Percentiles rank a stretch among this genome's conserved stretches.
phyloP scores from a whole-genome alignment of 2,329 filamentous ascomycete species.

The Macrophomina pseudophaseolina region DNA sequence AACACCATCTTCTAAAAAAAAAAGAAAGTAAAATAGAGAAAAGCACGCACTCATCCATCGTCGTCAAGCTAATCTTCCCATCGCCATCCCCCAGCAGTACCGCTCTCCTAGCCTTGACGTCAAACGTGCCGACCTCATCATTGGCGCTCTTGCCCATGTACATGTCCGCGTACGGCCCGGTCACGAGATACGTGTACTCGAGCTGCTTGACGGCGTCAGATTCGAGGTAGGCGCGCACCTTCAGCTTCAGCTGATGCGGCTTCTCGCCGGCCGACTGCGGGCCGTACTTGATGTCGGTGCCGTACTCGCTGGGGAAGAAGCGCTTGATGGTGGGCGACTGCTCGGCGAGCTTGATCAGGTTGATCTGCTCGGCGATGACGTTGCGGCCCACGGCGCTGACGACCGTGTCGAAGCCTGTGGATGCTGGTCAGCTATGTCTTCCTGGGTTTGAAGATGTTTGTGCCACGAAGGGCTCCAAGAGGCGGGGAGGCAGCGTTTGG shows the following conservation, averaged over 20 bases:
- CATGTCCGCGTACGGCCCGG: constrained; percentile 71
- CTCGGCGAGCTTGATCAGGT: constrained; percentile 66
- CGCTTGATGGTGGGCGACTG: constrained; percentile 59
- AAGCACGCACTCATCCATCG: constrained; percentile 69
- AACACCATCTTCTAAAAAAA: rapidly evolving
- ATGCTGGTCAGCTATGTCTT: neutral
- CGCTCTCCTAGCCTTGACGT: constrained; percentile 62
- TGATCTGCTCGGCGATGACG: constrained; percentile 65
- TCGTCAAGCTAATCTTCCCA: constrained; percentile 66
- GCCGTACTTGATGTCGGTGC: constrained; percentile 67
- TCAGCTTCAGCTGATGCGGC: constrained; percentile 72
- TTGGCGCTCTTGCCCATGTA: constrained; percentile 57
- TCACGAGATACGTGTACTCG: constrained; percentile 70
- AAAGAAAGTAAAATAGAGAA: neutral
- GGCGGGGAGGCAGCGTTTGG: neutral
- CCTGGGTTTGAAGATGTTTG: no score
- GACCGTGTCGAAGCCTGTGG: constrained; percentile 64
- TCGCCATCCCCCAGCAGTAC: constrained; percentile 66
- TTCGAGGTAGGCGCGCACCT: constrained; percentile 64
- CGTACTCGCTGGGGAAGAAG: constrained; percentile 73
- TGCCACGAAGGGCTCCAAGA: no score
- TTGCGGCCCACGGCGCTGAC: constrained; percentile 68
- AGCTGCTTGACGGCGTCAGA: constrained; percentile 41
- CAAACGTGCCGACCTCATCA: constrained; percentile 61
- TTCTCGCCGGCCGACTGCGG: constrained; percentile 66